Evolutionary conservation across 345 rosid species (phyloP).

Genomic region (Dovyalis caffra): DNA sequence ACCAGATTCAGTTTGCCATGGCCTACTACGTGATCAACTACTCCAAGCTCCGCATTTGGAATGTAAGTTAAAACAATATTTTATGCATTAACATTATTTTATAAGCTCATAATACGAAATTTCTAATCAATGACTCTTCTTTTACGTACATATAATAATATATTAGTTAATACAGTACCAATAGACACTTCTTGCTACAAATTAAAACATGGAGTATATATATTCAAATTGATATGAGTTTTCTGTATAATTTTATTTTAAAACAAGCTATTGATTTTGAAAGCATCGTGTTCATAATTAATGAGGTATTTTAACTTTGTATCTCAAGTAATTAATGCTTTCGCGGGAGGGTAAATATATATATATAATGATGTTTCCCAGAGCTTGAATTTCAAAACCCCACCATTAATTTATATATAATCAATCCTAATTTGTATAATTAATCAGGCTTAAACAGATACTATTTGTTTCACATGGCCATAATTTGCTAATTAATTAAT

Average conservation of each 20-base stretch:
- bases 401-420: not conserved
- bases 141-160: too few relatives aligned
- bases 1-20: constrained; percentile 27
- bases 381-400: not conserved
- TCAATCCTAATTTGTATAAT: not conserved
- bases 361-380: too few relatives aligned
- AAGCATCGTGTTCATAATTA: too few relatives aligned
- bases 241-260: not conserved
- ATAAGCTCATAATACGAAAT: not conserved
- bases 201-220: not conserved
- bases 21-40: constrained; percentile 30
- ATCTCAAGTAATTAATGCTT: too few relatives aligned
- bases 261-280: too few relatives aligned
- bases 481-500: too few relatives aligned
- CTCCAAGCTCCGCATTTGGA: constrained; percentile 27
- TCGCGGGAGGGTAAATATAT: too few relatives aligned
- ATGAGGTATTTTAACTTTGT: too few relatives aligned
- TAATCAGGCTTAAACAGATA: not conserved
- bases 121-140: too few relatives aligned
- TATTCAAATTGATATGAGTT: not conserved
- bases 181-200: not conserved
- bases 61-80: constrained; percentile 11
- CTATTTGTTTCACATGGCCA: too few relatives aligned
- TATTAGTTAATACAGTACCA: not conserved
- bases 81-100: not conserved